Evolutionary conservation across 2,329 filamentous ascomycete species (phyloP), one percentile per base, ranked within the genome.

Genomic region (Neonectria punicea): DNA sequence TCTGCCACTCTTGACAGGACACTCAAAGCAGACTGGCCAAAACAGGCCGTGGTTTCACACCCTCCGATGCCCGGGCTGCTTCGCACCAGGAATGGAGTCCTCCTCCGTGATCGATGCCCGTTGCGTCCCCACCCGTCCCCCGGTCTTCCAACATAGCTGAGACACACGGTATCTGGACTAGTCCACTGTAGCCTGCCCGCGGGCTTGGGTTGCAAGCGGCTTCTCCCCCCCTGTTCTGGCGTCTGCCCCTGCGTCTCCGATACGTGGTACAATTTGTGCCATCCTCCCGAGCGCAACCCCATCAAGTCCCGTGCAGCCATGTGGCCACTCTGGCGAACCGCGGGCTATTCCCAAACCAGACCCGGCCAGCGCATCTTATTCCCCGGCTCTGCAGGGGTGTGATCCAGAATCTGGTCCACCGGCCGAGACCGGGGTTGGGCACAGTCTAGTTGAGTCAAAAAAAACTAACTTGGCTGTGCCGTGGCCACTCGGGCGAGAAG

Each of bases 241-340:
- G 57, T 5, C 10, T 41, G 39, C 13, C 51, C 32, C 28, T 43
- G n/a, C 54, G 51, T 58, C 30, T 73, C 70, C 70, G 71, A 73
- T 63, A 53, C 65, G 70, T 73, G 70, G 70, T 57, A 69, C 67
- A 70, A 70, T 66, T 70, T 18, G 28, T 11, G 36, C 64, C 59
- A 54, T 44, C 36, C 53, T 22, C n/a, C 53, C 58, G 57, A 62
- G 47, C 50, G 36, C 10, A 46, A 56, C 34, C 67, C 60, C 53
- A 53, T 25, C 41, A 54, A 50, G 65, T 63, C 61, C 67, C 61
- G 68, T 70, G 67, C 53, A 50, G 50, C 66, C 70, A 68, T 72
- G 68, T 72, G 68, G 60, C 32, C 39, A 1, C 39, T 18, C 10
- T 10, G 5, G 14, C 5, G 0, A 39, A 39, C 14, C 9, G 13